Evolutionary conservation across 805 yeast species (phyloP).

Genomic region (Saccharomycopsis fermentans): DNA sequence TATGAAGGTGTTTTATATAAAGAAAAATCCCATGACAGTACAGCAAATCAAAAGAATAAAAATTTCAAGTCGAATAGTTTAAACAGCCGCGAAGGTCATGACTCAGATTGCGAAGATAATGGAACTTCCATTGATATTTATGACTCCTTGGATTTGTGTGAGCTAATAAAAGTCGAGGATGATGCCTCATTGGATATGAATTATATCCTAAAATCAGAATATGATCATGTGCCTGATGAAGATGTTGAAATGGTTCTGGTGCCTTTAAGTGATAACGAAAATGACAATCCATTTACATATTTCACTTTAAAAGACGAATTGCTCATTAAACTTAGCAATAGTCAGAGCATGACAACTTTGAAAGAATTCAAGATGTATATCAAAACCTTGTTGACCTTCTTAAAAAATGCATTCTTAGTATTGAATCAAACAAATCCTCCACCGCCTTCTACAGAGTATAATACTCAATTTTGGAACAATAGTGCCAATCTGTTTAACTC

Average conservation of each 20-base stretch:
- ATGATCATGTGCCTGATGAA: conserved; percentile 21
- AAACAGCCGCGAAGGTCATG: neutral
- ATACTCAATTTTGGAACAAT: conserved; percentile 65
- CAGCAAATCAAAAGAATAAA: neutral
- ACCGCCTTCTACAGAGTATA: conserved; percentile 41
- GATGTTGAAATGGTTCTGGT: conserved; percentile 23
- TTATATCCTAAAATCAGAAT: conserved; percentile 2
- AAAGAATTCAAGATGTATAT: conserved; percentile 84
- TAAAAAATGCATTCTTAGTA: conserved; percentile 84
- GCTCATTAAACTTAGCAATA: neutral
- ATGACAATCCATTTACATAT: neutral
- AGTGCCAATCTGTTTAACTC: conserved; percentile 72
- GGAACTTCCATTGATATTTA: neutral
- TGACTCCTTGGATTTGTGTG: neutral
- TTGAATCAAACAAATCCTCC: conserved; percentile 85
- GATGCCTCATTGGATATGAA: conserved; percentile 12
- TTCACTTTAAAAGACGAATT: neutral
- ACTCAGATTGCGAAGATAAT: neutral
- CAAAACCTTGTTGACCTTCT: conserved; percentile 79
- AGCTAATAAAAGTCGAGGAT: conserved; percentile 8
- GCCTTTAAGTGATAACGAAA: neutral
- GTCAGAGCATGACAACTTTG: conserved; percentile 29
- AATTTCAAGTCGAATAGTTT: neutral
- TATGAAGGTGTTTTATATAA: neutral
- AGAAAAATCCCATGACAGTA: neutral